These are phyloP conservation scores for Calamus simplicifolius DNA, from an alignment of 176 grass and related monocot species.

Conservation along the genomic window DNA sequence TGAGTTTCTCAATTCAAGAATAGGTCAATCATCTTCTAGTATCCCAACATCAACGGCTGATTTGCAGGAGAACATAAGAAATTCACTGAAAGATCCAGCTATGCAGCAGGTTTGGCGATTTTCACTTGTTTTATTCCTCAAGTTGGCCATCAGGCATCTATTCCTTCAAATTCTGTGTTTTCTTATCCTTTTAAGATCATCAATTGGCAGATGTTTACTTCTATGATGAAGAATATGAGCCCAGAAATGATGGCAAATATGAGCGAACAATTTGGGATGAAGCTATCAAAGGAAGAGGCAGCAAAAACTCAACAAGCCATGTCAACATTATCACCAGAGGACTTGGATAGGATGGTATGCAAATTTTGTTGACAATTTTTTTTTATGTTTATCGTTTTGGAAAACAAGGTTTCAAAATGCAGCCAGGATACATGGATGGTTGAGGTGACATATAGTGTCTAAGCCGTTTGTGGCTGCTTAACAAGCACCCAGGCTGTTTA, in stretches of 20 bases:
- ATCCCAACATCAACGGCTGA: constrained; percentile 36
- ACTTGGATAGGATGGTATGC: constrained; percentile 92
- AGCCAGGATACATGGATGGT: too few species aligned
- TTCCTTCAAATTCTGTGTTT: constrained; percentile 13
- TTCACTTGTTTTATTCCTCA: not conserved
- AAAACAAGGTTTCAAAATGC: not conserved
- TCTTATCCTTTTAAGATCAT: constrained; percentile 2
- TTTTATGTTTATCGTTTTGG: not conserved
- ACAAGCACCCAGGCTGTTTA: too few species aligned
- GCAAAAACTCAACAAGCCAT: constrained; percentile 77
- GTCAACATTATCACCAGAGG: constrained; percentile 73
- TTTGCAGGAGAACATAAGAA: constrained; percentile 62
- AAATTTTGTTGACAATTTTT: not conserved
- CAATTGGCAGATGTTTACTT: constrained; percentile 70
- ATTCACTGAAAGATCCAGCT: constrained; percentile 89
- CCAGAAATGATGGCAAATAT: constrained; percentile 98
- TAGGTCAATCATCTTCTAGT: constrained; percentile 37
- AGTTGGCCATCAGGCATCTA: not conserved
- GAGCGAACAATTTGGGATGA: constrained; percentile 89
- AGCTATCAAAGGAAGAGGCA: constrained; percentile 86
- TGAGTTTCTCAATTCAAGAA: constrained; percentile 25
- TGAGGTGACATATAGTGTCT: too few species aligned
- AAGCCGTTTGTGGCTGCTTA: too few species aligned
- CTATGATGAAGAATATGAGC: constrained; percentile 93
- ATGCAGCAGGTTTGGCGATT: constrained; percentile 62